These are phyloP conservation scores for Claviceps citrina DNA, from an alignment of 2,329 filamentous ascomycete genomes.

Conservation along the genomic window DNA sequence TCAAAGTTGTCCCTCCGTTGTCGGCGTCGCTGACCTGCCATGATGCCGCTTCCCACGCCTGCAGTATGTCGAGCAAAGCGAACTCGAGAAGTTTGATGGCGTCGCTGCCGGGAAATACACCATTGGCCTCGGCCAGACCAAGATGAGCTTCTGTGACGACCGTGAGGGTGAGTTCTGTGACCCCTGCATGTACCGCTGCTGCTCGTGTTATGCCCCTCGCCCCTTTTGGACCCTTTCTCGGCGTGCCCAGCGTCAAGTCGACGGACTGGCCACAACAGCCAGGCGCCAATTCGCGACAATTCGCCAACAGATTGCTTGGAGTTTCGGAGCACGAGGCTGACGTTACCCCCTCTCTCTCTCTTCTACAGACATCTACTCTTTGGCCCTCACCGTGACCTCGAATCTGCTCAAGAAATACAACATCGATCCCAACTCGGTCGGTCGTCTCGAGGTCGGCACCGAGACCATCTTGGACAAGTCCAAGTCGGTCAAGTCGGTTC, in stretches of 20 bases:
- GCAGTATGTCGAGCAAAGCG: conserved; percentile 69
- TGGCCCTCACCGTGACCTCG: conserved; percentile 62
- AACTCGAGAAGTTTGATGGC: conserved; percentile 78
- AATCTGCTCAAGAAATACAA: conserved; percentile 71
- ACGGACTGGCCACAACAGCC: background rate
- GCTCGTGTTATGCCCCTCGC: background rate
- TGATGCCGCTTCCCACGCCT: conserved; percentile 4
- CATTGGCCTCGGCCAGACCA: conserved; percentile 79
- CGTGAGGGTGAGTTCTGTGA: conserved; percentile 51
- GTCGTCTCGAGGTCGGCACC: conserved; percentile 70
- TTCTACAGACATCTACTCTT: conserved; percentile 65
- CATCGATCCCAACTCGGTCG: conserved; percentile 62
- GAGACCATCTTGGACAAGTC: conserved; percentile 81
- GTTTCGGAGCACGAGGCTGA: conserved; percentile 1
- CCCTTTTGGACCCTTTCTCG: background rate
- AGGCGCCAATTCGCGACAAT: no score
- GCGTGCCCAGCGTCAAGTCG: background rate
- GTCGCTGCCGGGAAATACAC: conserved; percentile 74
- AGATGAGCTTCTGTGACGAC: conserved; percentile 86
- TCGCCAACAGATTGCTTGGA: no score
- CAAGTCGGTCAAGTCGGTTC: conserved; percentile 76
- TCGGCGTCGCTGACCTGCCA: conserved; percentile 14
- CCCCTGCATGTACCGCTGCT: conserved; percentile 4
- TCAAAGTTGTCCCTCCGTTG: conserved; percentile 5
- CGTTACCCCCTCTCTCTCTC: background rate